These are phyloP conservation scores for Naganishia vaughanmartiniae DNA, from an alignment of 768 basidiomycete genomes.

Conservation along the genomic window DNA sequence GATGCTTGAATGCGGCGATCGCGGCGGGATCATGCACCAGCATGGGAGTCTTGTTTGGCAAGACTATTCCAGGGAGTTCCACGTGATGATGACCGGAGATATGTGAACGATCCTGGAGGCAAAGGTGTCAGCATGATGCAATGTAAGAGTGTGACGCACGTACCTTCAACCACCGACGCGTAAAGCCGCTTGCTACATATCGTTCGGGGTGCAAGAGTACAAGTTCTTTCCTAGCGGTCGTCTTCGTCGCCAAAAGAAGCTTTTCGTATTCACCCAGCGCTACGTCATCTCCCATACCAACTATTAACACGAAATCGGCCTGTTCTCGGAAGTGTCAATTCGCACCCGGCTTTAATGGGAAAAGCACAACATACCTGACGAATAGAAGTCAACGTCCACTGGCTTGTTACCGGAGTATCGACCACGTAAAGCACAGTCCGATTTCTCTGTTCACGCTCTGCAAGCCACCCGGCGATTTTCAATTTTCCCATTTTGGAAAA, in stretches of 20 bases:
- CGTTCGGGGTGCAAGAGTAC: constrained; percentile 90
- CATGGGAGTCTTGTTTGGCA: constrained; percentile 55
- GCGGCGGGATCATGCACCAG: constrained; percentile 76
- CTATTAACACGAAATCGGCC: constrained; percentile 91
- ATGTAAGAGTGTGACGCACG: constrained; percentile 19
- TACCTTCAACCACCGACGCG: constrained; percentile 92
- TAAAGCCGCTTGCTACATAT: constrained; percentile 81
- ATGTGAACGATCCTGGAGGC: constrained; percentile 81
- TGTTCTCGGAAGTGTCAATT: constrained; percentile 46
- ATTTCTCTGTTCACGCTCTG: constrained; percentile 77
- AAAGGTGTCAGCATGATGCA: constrained; percentile 33
- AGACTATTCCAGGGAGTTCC: constrained; percentile 61
- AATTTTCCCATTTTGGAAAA: constrained; percentile 96
- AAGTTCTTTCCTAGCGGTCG: constrained; percentile 95
- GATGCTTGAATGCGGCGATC: constrained; percentile 78
- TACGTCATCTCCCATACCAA: constrained; percentile 85
- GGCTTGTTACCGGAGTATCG: constrained; percentile 87
- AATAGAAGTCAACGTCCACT: constrained; percentile 98
- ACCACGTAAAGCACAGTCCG: constrained; percentile 93
- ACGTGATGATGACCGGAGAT: constrained; percentile 93
- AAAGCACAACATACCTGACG: constrained; percentile 64
- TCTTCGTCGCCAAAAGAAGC: constrained; percentile 88
- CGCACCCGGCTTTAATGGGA: background rate
- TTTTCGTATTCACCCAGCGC: constrained; percentile 91
- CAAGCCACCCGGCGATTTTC: constrained; percentile 89